phyloP scores from a whole-genome alignment of 31 red algal species.

The Pterothamnion heteromorphum region DNA sequence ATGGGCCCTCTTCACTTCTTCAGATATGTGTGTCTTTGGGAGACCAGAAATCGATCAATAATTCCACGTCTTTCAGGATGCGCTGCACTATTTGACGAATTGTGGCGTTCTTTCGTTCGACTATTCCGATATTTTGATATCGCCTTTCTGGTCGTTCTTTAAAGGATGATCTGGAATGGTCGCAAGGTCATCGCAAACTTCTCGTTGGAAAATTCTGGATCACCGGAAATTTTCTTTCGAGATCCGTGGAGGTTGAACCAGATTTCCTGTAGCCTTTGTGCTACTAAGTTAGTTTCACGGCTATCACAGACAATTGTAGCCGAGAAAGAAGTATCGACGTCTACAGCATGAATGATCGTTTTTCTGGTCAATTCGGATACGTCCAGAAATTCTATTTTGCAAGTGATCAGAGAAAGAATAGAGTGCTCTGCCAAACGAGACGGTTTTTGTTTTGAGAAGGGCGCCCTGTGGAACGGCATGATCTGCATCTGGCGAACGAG shows the following conservation, averaged over 20 bases:
- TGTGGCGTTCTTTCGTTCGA: conserved; percentile 18
- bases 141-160: background rate
- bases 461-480: background rate
- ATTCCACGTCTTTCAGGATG: background rate
- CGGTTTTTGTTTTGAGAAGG: background rate
- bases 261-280: background rate
- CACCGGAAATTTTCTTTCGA: background rate
- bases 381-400: conserved; percentile 17
- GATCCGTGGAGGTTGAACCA: conserved; percentile 5
- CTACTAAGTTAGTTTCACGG: background rate
- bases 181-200: background rate
- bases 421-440: background rate
- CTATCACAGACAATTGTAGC: background rate
- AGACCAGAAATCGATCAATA: conserved; percentile 12
- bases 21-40: background rate
- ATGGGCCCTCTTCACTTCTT: conserved; percentile 30
- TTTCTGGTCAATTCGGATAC: background rate
- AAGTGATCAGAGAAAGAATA: conserved; percentile 30
- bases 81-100: background rate
- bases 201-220: conserved; percentile 6
- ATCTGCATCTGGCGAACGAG: background rate
- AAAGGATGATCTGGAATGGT: background rate
- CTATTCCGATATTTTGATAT: background rate
- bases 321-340: background rate
- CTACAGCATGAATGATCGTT: background rate